Conservation (phyloP, 1,139 yeast species). For the Pichia sp. region DNA sequence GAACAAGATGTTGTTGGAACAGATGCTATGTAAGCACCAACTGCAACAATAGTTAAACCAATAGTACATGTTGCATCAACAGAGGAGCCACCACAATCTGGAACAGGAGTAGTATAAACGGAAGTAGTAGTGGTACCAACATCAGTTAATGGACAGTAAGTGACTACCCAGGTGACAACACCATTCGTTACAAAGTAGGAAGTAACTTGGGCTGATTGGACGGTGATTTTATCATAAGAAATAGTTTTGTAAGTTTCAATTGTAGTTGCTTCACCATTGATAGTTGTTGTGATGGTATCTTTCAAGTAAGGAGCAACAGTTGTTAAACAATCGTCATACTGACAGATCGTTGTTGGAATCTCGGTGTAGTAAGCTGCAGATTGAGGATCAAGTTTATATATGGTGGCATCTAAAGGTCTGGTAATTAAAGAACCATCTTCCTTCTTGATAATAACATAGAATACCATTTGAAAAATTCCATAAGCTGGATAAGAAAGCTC, state of each 20-base stretch:
- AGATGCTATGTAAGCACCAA: constrained; percentile 14
- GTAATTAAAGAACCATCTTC: not conserved
- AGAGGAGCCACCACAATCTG: constrained; percentile 1
- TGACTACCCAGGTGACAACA: constrained; percentile 12
- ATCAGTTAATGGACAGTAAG: constrained; percentile 21
- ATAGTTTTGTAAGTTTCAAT: constrained; percentile 8
- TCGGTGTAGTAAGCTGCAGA: constrained; percentile 6
- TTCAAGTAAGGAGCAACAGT: constrained; percentile 9
- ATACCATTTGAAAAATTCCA: constrained; percentile 9
- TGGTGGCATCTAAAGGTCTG: constrained; percentile 2
- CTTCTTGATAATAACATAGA: not conserved
- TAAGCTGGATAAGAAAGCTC: constrained; percentile 8
- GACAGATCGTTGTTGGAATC: constrained; percentile 10
- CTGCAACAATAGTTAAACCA: constrained; percentile 3
- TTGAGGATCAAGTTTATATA: constrained; percentile 4
- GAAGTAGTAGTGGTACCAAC: constrained; percentile 1
- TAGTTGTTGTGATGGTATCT: constrained; percentile 6
- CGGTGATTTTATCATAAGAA: constrained; percentile 2
- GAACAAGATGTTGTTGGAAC: constrained; percentile 11
- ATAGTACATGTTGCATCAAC: constrained; percentile 2
- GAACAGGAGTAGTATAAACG: not conserved
- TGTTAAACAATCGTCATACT: constrained; percentile 8
- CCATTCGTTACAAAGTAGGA: constrained; percentile 14
- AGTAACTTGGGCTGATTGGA: constrained; percentile 10
- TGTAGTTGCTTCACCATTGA: constrained; percentile 2